Percentiles rank a stretch among this genome's conserved stretches.
These are phyloP conservation scores for Kitagawia praeruptora DNA, from an alignment of 129 eudicot species.

Conservation along the genomic window DNA sequence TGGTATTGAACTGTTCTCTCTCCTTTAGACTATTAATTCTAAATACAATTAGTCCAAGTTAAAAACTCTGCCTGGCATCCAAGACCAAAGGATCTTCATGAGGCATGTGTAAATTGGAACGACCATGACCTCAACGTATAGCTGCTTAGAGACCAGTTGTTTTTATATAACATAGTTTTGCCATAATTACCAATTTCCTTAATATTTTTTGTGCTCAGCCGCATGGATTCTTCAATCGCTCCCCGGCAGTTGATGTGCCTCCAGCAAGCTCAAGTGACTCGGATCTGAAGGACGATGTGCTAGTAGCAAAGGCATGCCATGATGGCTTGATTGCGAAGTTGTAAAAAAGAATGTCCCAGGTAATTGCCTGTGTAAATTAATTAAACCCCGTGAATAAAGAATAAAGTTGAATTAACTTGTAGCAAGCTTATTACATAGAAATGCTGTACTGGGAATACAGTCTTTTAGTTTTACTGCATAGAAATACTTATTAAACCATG, in stretches of 20 bases:
- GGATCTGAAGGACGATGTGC: constrained; percentile 45
- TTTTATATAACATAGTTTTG: background rate
- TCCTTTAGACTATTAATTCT: background rate
- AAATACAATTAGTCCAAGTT: background rate
- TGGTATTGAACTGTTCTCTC: constrained; percentile 28
- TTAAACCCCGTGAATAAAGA: background rate
- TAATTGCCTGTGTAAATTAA: background rate
- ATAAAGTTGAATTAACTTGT: background rate
- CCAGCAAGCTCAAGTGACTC: constrained; percentile 38
- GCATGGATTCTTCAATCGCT: constrained; percentile 67
- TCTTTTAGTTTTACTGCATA: background rate
- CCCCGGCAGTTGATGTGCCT: constrained; percentile 64
- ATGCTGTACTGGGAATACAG: background rate
- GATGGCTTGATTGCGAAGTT: constrained; percentile 43
- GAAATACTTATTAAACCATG: background rate
- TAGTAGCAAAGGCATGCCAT: constrained; percentile 43
- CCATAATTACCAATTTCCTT: background rate
- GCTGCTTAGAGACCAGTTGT: background rate
- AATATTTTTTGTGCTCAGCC: constrained; percentile 39
- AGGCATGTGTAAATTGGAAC: background rate
- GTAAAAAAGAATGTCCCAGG: constrained; percentile 14
- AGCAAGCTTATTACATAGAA: background rate
- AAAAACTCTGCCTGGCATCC: background rate
- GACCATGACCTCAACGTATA: background rate
- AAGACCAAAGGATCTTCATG: background rate